phyloP scores from a whole-genome alignment of 257 asterid species.

The Fraxinus excelsior region DNA sequence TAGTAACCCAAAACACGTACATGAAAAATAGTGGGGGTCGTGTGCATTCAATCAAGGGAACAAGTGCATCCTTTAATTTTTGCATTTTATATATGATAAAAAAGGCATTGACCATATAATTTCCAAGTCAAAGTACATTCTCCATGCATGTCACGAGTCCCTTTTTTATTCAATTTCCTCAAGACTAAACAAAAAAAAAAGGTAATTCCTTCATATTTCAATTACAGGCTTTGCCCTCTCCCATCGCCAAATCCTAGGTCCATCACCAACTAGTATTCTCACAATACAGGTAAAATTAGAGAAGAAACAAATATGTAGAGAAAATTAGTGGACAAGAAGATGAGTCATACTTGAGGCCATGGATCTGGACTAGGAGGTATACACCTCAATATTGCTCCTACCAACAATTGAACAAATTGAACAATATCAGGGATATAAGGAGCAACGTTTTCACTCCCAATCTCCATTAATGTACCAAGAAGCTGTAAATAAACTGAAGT shows the following conservation, averaged over 20 bases:
- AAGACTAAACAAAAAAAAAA: background rate
- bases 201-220: background rate
- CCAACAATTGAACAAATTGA: slow-evolving; percentile 39
- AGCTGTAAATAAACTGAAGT: slow-evolving; percentile 37
- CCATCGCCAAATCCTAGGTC: background rate
- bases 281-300: background rate
- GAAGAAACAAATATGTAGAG: slow-evolving; percentile 1
- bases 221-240: background rate
- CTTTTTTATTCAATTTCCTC: background rate
- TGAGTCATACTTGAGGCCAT: slow-evolving; percentile 41
- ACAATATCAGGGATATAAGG: slow-evolving; percentile 42
- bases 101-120: too few relatives aligned
- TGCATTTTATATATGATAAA: too few relatives aligned
- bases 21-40: too few relatives aligned
- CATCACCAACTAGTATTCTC: slow-evolving; percentile 4
- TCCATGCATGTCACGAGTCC: background rate
- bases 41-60: too few relatives aligned
- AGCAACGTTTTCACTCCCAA: slow-evolving; percentile 37
- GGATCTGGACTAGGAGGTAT: slow-evolving; percentile 36
- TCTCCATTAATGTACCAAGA: slow-evolving; percentile 41
- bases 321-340: background rate
- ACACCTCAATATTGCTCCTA: slow-evolving; percentile 30
- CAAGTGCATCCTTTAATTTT: too few relatives aligned
- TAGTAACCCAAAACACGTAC: too few relatives aligned
- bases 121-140: background rate